Percentiles rank a stretch among this genome's conserved stretches.
These are phyloP conservation scores for Babesia bigemina DNA, from an alignment of 169 alveolate genomes.

Conservation along the genomic window DNA sequence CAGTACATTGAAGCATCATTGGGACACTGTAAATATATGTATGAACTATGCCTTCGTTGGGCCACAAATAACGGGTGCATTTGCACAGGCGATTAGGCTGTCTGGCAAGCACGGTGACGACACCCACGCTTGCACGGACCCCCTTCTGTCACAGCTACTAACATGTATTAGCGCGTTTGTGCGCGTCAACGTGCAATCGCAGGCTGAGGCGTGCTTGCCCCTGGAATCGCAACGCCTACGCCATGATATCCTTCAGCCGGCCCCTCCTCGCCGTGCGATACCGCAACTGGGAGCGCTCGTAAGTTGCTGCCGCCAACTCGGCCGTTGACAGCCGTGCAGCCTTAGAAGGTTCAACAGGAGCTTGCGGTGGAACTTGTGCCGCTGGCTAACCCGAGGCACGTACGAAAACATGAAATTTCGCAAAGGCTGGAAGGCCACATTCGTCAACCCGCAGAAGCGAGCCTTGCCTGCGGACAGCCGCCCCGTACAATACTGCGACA, in stretches of 20 bases:
- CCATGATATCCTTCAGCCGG: constrained; percentile 17
- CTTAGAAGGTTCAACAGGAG: constrained; percentile 52
- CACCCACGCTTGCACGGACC: too few relatives aligned
- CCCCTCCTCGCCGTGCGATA: constrained; percentile 12
- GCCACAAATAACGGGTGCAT: too few relatives aligned
- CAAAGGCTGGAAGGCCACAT: constrained; percentile 59
- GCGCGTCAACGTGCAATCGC: too few relatives aligned
- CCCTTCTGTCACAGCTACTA: too few relatives aligned
- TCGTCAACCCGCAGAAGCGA: constrained; percentile 49
- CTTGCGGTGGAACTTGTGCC: constrained; percentile 57
- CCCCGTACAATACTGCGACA: constrained; percentile 53
- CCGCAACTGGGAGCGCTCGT: constrained; percentile 69
- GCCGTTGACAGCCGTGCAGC: background rate
- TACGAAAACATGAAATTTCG: constrained; percentile 63
- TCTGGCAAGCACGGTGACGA: too few relatives aligned
- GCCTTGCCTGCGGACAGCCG: background rate
- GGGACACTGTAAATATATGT: too few relatives aligned
- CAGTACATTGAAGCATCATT: too few relatives aligned
- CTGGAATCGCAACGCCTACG: too few relatives aligned
- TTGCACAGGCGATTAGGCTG: too few relatives aligned
- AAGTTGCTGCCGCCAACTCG: background rate
- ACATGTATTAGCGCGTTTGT: too few relatives aligned
- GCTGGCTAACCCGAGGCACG: constrained; percentile 61
- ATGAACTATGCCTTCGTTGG: too few relatives aligned
- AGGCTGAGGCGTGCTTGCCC: too few relatives aligned